phyloP scores from a whole-genome alignment of 768 basidiomycete species.

The Suillus subaureus region DNA sequence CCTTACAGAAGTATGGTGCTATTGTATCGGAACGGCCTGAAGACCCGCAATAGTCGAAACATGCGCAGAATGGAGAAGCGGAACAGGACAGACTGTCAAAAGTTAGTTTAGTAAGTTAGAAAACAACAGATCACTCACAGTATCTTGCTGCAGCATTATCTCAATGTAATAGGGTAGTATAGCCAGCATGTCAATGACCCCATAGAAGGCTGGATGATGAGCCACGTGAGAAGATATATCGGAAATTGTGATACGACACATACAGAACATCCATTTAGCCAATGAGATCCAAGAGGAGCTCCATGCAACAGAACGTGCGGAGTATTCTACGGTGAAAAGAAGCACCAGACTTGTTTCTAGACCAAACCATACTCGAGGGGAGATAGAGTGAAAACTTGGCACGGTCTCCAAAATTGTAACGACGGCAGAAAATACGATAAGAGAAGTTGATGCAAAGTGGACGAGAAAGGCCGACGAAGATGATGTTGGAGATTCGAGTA shows the following conservation, averaged over 20 bases:
- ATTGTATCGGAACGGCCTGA: constrained; percentile 85
- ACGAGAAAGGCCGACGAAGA: constrained; percentile 76
- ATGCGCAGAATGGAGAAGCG: constrained; percentile 90
- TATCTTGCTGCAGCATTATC: constrained; percentile 81
- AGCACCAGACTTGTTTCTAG: constrained; percentile 83
- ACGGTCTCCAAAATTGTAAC: constrained; percentile 83
- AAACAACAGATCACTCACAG: constrained; percentile 48
- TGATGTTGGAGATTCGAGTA: constrained; percentile 81
- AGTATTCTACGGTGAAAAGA: constrained; percentile 85
- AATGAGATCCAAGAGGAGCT: constrained; percentile 64
- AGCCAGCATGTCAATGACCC: constrained; percentile 81
- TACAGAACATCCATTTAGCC: constrained; percentile 71
- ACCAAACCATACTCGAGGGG: constrained; percentile 80
- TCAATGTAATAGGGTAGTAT: constrained; percentile 92
- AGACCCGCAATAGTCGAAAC: constrained; percentile 87
- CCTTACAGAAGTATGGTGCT: constrained; percentile 80
- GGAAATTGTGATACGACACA: constrained; percentile 19
- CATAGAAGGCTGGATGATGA: constrained; percentile 66
- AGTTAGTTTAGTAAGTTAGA: not conserved
- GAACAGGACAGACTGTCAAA: constrained; percentile 73
- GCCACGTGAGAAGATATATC: constrained; percentile 6
- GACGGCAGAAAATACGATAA: constrained; percentile 74
- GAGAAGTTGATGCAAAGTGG: constrained; percentile 67
- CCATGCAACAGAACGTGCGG: constrained; percentile 74
- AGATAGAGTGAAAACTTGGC: constrained; percentile 70